A percentile compares a stretch with the other conserved stretches of the same genome.
Conservation (phyloP, 129 eudicot species). For the Cynara cardunculus region DNA sequence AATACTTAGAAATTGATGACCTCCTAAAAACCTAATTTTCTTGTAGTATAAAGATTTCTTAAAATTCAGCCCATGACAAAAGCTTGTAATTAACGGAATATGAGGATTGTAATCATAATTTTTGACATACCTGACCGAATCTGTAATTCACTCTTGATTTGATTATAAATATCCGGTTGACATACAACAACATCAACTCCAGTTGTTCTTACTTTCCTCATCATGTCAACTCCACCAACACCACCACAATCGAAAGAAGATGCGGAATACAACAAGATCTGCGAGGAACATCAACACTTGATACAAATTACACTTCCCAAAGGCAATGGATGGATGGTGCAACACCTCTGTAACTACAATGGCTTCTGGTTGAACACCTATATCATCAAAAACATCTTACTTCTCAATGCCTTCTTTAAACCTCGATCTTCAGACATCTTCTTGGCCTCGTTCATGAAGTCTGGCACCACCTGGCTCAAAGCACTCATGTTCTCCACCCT, state of each 20-base stretch:
- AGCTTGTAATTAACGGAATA: no score
- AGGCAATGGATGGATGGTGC: conserved; percentile 22
- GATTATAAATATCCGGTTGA: neutral
- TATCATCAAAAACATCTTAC: neutral
- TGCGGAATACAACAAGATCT: neutral
- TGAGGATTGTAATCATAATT: neutral
- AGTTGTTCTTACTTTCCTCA: neutral
- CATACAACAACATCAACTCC: neutral
- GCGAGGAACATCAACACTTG: neutral
- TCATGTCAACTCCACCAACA: neutral
- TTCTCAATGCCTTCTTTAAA: conserved; percentile 8
- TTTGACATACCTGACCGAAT: neutral
- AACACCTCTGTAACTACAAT: conserved; percentile 18
- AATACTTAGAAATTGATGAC: no score
- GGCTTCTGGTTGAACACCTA: conserved; percentile 3
- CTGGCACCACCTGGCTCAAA: conserved; percentile 20
- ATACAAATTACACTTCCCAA: conserved; percentile 17
- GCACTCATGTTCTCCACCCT: conserved; percentile 21
- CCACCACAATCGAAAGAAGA: neutral
- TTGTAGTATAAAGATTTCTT: no score
- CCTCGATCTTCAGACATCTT: conserved; percentile 5
- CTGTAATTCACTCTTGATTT: no score
- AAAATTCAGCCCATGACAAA: no score
- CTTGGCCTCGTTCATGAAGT: conserved; percentile 18
- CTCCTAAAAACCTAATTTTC: no score